Base-by-base conservation (phyloP, 306 rosid species). In the Acacia confusa region DNA sequence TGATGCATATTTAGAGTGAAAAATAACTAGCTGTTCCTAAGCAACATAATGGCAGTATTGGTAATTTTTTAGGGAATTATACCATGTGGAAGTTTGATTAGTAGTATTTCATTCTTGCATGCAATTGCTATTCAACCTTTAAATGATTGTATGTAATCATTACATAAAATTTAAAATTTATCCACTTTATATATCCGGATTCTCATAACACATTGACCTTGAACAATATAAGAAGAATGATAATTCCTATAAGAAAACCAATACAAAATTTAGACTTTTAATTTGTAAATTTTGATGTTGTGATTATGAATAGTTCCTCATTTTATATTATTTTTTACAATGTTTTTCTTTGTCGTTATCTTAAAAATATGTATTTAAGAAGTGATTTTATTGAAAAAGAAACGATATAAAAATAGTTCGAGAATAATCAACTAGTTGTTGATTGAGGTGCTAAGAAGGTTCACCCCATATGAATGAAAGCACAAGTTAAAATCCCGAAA, bases 391-490 rank as follows among this genome's bases (percentile, higher is more conserved):
- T 63, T 63, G n/a, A 7, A 15, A 27, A 27, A 2, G 7, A 6
- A 27, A 27, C 8, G 25, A 27, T 61, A 17, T 27, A 61, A 5
- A 25, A 6, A n/a, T 27, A 13, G 38, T 11, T 7, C 0, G 2
- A 22, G 10, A 1, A 25, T 25, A 25, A 60, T 1, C 7, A 36
- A 36, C 1, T 5, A 36, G 8, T 1, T 36, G 6, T 36, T 36
- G 40, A 6, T 36, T 36, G 40, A 0, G 7, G 7, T 6, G 40
- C 1, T 36, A 36, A 34, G 1, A 7, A 7, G 40, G 1, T 6
- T 36, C 1, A 36, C 40, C 1, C 1, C 0, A 0, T 36, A 34
- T 1, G 1, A 1, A 36, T 7, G 8, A 36, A 0, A 36, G 6
- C 1, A 36, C 40, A 36, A 36, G 40, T 36, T 36, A 1, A 6